Conservation (phyloP, 805 yeast genomes). For the Cyberlindnera xylosilytica region DNA sequence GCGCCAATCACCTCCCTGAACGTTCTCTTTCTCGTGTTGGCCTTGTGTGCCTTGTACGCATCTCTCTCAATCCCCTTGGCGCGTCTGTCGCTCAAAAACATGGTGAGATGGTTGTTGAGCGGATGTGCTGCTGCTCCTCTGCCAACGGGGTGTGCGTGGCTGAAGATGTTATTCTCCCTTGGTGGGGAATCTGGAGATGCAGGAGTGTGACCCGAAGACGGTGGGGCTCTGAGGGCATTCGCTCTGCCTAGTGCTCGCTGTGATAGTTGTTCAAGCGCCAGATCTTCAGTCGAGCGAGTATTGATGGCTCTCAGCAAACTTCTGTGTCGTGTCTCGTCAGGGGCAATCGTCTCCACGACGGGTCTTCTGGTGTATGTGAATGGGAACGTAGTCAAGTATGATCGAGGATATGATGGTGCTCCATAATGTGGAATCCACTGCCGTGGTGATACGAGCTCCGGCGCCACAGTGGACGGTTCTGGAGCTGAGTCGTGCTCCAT, state of each 20-base stretch:
- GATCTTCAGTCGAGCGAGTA: conserved; percentile 2
- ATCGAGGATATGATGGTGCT: not conserved
- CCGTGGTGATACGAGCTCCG: not conserved
- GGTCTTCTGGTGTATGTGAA: not conserved
- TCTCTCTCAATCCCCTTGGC: conserved; percentile 9
- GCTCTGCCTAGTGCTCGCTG: not conserved
- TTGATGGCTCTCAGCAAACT: conserved; percentile 3
- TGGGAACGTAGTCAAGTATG: no score
- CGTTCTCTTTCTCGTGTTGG: conserved; percentile 14
- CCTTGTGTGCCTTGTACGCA: not conserved
- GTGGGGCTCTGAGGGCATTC: no score
- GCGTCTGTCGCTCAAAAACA: conserved; percentile 9
- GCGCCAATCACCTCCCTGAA: conserved; percentile 14
- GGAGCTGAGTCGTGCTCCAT: not conserved
- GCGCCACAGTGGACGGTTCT: no score
- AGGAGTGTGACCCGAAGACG: no score
- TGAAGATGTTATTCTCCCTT: not conserved
- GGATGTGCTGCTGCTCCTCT: not conserved
- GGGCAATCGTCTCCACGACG: not conserved
- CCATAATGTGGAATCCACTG: not conserved
- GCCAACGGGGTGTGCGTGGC: not conserved
- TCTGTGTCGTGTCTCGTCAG: not conserved
- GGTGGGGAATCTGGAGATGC: not conserved
- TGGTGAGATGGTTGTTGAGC: not conserved
- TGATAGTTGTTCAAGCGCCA: not conserved